Evolutionary conservation across 768 basidiomycete genomes (phyloP).

Genomic region (Hygrophorus pudorinus): DNA sequence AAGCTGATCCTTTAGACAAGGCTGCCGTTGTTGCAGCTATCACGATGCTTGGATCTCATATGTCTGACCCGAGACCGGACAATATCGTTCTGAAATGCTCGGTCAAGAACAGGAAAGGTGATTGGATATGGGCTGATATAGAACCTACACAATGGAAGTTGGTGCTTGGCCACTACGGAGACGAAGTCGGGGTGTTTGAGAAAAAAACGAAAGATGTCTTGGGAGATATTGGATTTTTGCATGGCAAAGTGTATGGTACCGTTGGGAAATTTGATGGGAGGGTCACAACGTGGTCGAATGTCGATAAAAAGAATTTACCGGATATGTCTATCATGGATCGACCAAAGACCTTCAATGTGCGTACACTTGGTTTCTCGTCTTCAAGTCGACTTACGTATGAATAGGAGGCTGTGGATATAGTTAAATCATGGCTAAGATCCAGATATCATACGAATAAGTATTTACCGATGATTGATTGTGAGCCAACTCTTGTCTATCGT

Average conservation of each 20-base stretch:
- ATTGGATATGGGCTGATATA: constrained; percentile 1
- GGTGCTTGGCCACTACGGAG: background rate
- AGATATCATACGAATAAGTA: too few relatives aligned
- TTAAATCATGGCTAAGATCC: background rate
- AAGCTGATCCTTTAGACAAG: background rate
- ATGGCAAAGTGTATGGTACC: background rate
- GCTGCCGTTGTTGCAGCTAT: background rate
- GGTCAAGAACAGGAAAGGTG: background rate
- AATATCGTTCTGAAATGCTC: constrained; percentile 1
- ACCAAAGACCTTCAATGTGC: background rate
- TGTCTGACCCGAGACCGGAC: background rate
- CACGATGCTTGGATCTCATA: background rate
- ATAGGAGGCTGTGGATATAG: background rate
- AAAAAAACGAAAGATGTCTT: background rate
- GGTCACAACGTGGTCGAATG: background rate
- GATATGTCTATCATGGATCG: background rate
- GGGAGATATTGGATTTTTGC: background rate
- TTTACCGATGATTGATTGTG: too few relatives aligned
- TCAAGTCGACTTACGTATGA: too few relatives aligned
- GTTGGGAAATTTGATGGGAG: background rate
- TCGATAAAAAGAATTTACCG: background rate
- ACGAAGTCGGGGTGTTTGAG: background rate
- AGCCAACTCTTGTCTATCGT: background rate
- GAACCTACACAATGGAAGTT: background rate
- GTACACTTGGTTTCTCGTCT: background rate